Conservation (phyloP, 495 filamentous ascomycete genomes). For the Aspergillus sparsus region DNA sequence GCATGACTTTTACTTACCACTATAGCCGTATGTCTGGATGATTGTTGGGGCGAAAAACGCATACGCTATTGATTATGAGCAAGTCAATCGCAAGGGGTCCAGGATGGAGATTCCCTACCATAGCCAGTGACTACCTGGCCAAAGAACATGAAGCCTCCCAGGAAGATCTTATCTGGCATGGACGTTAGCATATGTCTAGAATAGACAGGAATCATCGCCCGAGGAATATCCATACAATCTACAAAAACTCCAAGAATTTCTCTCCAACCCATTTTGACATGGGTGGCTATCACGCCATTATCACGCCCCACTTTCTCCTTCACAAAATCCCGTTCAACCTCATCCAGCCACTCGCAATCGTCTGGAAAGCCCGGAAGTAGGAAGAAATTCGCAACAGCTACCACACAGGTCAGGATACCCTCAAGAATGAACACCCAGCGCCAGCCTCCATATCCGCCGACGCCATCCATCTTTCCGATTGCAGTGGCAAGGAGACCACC, state of each 20-base stretch:
- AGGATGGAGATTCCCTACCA: constrained; percentile 35
- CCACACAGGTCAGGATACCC: constrained; percentile 67
- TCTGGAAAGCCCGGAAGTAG: constrained; percentile 73
- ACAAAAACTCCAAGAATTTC: constrained; percentile 74
- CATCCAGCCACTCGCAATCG: constrained; percentile 56
- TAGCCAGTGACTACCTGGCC: constrained; percentile 78
- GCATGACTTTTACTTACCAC: constrained; percentile 27
- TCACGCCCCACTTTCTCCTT: constrained; percentile 73
- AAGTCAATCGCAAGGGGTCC: constrained; percentile 23
- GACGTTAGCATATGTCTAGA: constrained; percentile 16
- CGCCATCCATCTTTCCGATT: constrained; percentile 71
- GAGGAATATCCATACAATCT: constrained; percentile 47
- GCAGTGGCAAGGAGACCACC: constrained; percentile 78
- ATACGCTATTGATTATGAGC: constrained; percentile 59
- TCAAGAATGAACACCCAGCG: constrained; percentile 77
- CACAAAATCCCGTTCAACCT: constrained; percentile 71
- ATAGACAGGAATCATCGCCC: constrained; percentile 26
- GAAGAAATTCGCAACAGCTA: constrained; percentile 74
- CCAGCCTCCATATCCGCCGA: constrained; percentile 76
- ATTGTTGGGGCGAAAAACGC: constrained; percentile 80
- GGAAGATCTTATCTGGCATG: constrained; percentile 58
- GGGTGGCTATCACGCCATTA: constrained; percentile 68
- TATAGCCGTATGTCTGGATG: constrained; percentile 64
- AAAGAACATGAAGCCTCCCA: constrained; percentile 87
- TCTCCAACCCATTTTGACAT: constrained; percentile 58